Conservation (phyloP, 257 asterid species). For the Paraleonurus japonicus region DNA sequence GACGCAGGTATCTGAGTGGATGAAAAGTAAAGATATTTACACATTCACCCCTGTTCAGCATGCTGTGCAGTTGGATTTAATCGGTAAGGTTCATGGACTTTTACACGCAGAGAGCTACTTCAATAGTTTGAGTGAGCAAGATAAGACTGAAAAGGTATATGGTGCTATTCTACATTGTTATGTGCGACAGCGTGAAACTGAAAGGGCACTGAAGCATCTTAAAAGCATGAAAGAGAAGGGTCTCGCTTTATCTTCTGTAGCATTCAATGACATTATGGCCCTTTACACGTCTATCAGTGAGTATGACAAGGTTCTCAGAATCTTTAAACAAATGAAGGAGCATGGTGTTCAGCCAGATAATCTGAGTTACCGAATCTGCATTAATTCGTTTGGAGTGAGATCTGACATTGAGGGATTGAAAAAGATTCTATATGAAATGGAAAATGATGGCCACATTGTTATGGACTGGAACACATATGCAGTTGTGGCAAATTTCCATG, state of each 20-base stretch:
- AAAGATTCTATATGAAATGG: conserved; percentile 66
- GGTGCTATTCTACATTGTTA: conserved; percentile 93
- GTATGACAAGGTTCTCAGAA: conserved; percentile 50
- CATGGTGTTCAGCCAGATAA: conserved; percentile 58
- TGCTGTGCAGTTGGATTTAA: conserved; percentile 78
- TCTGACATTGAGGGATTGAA: conserved; percentile 70
- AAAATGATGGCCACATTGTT: conserved; percentile 40
- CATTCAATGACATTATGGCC: conserved; percentile 71
- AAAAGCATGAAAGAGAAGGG: conserved; percentile 63
- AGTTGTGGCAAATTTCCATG: conserved; percentile 60
- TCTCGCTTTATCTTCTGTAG: conserved; percentile 44
- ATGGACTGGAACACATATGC: conserved; percentile 81
- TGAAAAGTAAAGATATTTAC: conserved; percentile 38
- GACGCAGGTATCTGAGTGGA: conserved; percentile 73
- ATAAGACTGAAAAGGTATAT: conserved; percentile 56
- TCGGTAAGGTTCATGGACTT: conserved; percentile 73
- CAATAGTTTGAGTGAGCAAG: conserved; percentile 53
- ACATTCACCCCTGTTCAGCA: conserved; percentile 63
- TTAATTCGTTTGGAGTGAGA: conserved; percentile 66
- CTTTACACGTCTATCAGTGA: conserved; percentile 49
- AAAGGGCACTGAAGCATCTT: conserved; percentile 51
- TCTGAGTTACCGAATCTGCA: conserved; percentile 75
- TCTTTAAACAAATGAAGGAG: conserved; percentile 54
- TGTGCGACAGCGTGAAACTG: conserved; percentile 54
- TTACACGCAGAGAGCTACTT: conserved; percentile 67